Evolutionary conservation across 2,329 filamentous ascomycete species (phyloP), one percentile per base, ranked within the genome.

Genomic region (Leptographium flavum): DNA sequence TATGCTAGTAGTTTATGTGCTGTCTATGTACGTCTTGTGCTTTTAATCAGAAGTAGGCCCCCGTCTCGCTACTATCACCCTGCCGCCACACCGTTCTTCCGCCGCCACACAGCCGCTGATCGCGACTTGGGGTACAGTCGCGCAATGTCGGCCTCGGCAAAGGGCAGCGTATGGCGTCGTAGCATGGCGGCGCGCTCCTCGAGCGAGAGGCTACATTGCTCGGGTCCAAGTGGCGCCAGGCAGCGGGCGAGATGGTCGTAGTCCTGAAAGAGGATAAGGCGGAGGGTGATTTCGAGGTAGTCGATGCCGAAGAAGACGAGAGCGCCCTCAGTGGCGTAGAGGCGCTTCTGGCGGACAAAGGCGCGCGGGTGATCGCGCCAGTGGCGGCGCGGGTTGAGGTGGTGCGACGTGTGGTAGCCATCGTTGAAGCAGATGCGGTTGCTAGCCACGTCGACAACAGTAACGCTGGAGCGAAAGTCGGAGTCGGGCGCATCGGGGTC

Each of bases 401-500:
- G 83, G 57, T 87, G 84, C 17, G 81, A 85, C 7, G 82, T 87
- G 61, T 87, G 83, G 60, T 87, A 87, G 51, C 83, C 83, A 54
- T 87, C 83, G 54, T 88, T 87, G 70, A 81, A 87, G 64, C 81
- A 88, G 61, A 81, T 81, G 31, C 84, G 80, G 60, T 88, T 88
- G 61, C 79, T 84, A 7, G 80, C 70, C 7, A 88, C 82, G 55
- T 90, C 84, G 45, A 90, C 79, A 22, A 90, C 58, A 0, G 84
- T 88, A 52, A 88, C 83, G 58, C 83, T 87, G 0, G 81, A 86
- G 31, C 83, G 70, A 54, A 79, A 88, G 56, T 90, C 83, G 0
- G 82, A 87, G 55, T 84, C 74, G 0, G 84, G 84, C 52, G 86
- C 79, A 13, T 76, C 65, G 19, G 79, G 74, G 54, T 90, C 83